Conservation (phyloP, 257 asterid species). For the Rauvolfia tetraphylla region DNA sequence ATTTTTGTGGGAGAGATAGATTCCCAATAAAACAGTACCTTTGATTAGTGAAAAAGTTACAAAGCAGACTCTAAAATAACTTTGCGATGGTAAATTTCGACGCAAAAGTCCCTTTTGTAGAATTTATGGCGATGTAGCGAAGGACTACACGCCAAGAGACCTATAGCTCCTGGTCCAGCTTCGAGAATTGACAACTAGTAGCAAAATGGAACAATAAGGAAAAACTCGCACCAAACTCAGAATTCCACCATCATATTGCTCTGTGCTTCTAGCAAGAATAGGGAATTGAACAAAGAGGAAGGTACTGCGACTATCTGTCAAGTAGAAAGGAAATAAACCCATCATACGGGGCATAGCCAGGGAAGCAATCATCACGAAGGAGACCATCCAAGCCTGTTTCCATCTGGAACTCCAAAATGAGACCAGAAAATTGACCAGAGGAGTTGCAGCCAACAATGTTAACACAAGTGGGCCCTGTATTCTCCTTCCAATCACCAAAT, state of each 20-base stretch:
- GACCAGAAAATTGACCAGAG: slow-evolving; percentile 2
- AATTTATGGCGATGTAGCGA: not conserved
- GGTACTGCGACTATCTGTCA: not conserved
- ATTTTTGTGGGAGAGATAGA: no score
- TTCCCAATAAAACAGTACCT: no score
- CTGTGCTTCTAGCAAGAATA: not conserved
- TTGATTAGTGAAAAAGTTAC: not conserved
- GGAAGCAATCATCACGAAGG: not conserved
- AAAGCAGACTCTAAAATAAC: not conserved
- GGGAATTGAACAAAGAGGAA: not conserved
- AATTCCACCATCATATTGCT: not conserved
- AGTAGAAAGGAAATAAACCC: not conserved
- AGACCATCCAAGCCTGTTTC: not conserved
- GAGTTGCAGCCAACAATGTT: not conserved
- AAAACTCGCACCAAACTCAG: not conserved
- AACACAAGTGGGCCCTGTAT: not conserved
- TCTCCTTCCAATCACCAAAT: not conserved
- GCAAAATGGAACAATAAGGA: not conserved
- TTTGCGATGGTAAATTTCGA: no score
- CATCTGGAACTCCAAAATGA: not conserved
- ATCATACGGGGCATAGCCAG: not conserved
- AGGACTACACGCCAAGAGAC: not conserved
- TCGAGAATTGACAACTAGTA: not conserved
- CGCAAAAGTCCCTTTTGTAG: no score
- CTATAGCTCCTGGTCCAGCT: not conserved